phyloP scores from a whole-genome alignment of 1,284 basidiomycete genomes.

The Porodaedalea pini region DNA sequence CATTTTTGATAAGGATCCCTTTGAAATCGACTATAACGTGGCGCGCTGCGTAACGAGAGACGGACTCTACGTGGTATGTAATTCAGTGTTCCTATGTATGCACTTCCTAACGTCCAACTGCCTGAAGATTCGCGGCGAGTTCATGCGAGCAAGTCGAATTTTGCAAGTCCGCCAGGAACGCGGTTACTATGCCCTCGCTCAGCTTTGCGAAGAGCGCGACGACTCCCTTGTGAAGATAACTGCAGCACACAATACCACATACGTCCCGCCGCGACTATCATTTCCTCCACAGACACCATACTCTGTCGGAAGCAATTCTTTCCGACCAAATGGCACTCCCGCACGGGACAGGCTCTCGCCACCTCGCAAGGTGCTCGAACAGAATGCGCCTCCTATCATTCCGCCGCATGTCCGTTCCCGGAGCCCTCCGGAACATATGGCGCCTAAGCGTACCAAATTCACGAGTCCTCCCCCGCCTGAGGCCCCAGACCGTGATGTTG shows the following conservation, averaged over 20 bases:
- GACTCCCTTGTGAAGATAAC: slow-evolving; percentile 46
- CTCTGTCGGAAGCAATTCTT: slow-evolving; percentile 56
- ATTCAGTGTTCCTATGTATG: background rate
- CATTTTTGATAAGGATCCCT: slow-evolving; percentile 72
- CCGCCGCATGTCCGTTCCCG: slow-evolving; percentile 35
- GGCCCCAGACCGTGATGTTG: slow-evolving; percentile 62
- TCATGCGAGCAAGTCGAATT: slow-evolving; percentile 92
- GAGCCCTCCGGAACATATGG: slow-evolving; percentile 69
- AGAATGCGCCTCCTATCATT: slow-evolving; percentile 14
- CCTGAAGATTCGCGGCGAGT: slow-evolving; percentile 90
- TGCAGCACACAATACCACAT: slow-evolving; percentile 40
- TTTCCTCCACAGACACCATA: slow-evolving; percentile 68
- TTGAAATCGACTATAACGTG: slow-evolving; percentile 94
- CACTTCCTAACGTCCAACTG: background rate
- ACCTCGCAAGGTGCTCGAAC: slow-evolving; percentile 32
- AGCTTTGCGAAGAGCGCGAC: slow-evolving; percentile 78
- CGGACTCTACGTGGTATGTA: slow-evolving; percentile 84
- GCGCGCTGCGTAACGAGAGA: slow-evolving; percentile 95
- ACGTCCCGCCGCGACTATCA: slow-evolving; percentile 50
- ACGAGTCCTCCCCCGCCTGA: slow-evolving; percentile 79
- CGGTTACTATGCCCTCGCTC: slow-evolving; percentile 74
- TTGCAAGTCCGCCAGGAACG: slow-evolving; percentile 75
- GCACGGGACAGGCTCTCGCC: slow-evolving; percentile 48
- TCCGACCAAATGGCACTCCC: slow-evolving; percentile 46
- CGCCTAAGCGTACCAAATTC: slow-evolving; percentile 71